These are phyloP conservation scores for Saccharomycopsis hybrid DNA, from an alignment of 1,139 yeast genomes.

Conservation along the genomic window DNA sequence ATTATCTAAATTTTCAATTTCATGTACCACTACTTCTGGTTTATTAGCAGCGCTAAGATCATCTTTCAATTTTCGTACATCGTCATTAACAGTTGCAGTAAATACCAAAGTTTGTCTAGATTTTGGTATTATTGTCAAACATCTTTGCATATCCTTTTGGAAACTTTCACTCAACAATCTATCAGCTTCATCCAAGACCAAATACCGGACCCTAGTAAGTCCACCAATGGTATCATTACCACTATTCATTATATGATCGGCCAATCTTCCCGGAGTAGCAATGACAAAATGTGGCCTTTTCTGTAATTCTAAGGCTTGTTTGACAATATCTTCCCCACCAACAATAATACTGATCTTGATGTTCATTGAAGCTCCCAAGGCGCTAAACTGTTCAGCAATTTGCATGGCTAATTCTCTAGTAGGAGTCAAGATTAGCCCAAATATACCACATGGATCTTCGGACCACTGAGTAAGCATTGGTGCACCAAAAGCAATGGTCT, in stretches of 20 bases:
- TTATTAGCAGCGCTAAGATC: constrained; percentile 56
- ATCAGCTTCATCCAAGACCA: constrained; percentile 97
- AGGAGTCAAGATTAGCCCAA: constrained; percentile 84
- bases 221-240: constrained; percentile 88
- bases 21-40: constrained; percentile 69
- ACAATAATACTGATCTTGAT: constrained; percentile 75
- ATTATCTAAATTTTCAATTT: constrained; percentile 61
- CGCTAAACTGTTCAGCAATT: constrained; percentile 93
- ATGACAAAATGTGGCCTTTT: constrained; percentile 87
- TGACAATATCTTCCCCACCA: constrained; percentile 91
- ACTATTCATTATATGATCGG: constrained; percentile 82
- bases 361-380: constrained; percentile 85
- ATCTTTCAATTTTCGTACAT: constrained; percentile 75
- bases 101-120: constrained; percentile 82
- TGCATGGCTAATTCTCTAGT: constrained; percentile 94
- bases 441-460: constrained; percentile 88
- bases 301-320: constrained; percentile 77
- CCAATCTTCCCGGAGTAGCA: constrained; percentile 96
- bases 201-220: constrained; percentile 63
- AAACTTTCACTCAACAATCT: constrained; percentile 78
- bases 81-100: constrained; percentile 95
- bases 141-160: constrained; percentile 61
- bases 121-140: constrained; percentile 67
- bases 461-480: constrained; percentile 96
- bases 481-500: constrained; percentile 93